Evolutionary conservation across 192 early-diverging fungal genomes (phyloP).

Genomic region (Coemansia sp.): DNA sequence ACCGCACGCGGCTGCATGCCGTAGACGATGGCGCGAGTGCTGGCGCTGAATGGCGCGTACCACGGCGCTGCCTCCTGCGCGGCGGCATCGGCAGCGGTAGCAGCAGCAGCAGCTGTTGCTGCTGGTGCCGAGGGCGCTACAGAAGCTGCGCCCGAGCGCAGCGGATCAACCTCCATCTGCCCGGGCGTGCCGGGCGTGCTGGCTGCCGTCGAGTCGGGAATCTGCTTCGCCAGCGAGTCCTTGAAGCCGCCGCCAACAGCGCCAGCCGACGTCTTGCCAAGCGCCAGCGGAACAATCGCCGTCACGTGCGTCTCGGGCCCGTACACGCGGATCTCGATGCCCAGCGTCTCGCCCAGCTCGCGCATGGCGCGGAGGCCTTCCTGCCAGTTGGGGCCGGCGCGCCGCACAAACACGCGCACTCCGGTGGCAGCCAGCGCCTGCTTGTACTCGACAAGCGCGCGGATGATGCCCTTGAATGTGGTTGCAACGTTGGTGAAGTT

Average conservation of each 20-base stretch:
- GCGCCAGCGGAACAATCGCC: constrained; percentile 95
- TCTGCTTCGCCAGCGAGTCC: constrained; percentile 60
- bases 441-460: constrained; percentile 90
- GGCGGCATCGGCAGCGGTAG: constrained; percentile 37
- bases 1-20: constrained; percentile 99
- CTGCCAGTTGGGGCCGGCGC: constrained; percentile 99
- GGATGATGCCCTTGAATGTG: constrained; percentile 99
- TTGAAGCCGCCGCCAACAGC: constrained; percentile 63
- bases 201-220: constrained; percentile 48
- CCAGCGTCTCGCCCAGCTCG: constrained; percentile 87
- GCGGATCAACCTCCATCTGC: constrained; percentile 43
- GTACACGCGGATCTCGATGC: constrained; percentile 92
- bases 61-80: constrained; percentile 53
- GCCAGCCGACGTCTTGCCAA: constrained; percentile 57
- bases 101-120: constrained; percentile 47
- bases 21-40: constrained; percentile 90
- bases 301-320: constrained; percentile 98
- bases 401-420: constrained; percentile 93
- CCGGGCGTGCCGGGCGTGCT: constrained; percentile 50
- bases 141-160: constrained; percentile 19
- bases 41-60: constrained; percentile 75
- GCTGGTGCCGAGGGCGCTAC: constrained; percentile 15
- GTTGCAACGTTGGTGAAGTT: constrained; percentile 99
- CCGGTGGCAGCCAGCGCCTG: constrained; percentile 81
- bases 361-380: constrained; percentile 97